A percentile compares a stretch with the other conserved stretches of the same genome.
Conservation (phyloP, 148 eudicot species). For the Rhododendron ovatum region DNA sequence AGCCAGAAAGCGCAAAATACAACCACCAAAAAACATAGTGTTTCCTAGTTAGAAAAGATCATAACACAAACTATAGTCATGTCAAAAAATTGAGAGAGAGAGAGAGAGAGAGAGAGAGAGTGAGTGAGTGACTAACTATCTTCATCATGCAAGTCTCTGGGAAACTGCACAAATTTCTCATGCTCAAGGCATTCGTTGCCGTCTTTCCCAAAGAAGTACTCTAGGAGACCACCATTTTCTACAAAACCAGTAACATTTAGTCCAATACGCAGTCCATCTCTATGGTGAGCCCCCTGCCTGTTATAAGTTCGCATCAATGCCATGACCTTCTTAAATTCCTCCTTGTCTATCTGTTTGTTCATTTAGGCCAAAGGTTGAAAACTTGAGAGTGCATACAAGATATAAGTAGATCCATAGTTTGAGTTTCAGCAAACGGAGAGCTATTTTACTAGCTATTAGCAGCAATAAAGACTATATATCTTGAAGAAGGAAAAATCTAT, state of each 20-base stretch:
- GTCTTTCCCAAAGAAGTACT: constrained; percentile 87
- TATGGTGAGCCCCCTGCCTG: constrained; percentile 68
- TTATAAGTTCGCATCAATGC: constrained; percentile 66
- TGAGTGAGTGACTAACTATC: constrained; percentile 24
- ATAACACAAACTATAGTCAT: neutral
- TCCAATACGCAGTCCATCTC: constrained; percentile 58
- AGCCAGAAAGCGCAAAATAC: neutral
- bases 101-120: neutral
- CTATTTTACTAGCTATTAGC: neutral
- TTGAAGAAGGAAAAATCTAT: neutral
- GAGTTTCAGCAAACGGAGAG: neutral
- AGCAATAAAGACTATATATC: neutral
- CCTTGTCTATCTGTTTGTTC: constrained; percentile 64
- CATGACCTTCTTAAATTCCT: constrained; percentile 92
- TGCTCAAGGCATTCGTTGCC: constrained; percentile 57
- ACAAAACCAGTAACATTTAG: constrained; percentile 51
- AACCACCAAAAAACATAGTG: neutral
- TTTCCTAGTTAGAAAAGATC: neutral
- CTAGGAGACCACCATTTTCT: constrained; percentile 73
- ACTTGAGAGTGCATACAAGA: neutral
- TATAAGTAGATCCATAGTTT: neutral
- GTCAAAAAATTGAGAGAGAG: no score
- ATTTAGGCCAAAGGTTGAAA: neutral
- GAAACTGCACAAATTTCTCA: constrained; percentile 66
- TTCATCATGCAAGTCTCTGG: constrained; percentile 75